Evolutionary conservation across 345 rosid genomes (phyloP).

Genomic region (Aquilaria sinensis): DNA sequence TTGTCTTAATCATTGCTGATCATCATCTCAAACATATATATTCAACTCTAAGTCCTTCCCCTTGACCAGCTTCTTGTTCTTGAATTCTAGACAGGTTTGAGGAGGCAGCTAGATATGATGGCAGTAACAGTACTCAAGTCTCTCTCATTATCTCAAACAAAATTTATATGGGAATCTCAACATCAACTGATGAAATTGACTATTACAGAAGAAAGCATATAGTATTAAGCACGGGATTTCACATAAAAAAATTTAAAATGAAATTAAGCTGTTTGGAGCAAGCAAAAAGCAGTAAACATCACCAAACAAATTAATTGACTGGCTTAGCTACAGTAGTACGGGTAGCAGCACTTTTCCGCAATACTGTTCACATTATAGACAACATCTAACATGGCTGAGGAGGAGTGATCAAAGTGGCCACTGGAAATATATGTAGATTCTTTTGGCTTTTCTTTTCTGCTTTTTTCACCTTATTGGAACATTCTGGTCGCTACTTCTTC

Average conservation of each 20-base stretch:
- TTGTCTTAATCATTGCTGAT: constrained; percentile 11
- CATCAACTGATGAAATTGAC: constrained; percentile 2
- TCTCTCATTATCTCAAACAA: neutral
- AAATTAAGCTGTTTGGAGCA: too few relatives aligned
- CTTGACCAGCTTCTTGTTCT: neutral
- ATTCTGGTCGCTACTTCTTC: constrained; percentile 20
- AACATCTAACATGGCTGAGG: constrained; percentile 9
- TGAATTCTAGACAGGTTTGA: neutral
- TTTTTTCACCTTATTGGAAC: constrained; percentile 21
- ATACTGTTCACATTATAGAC: constrained; percentile 15
- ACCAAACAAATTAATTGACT: too few relatives aligned
- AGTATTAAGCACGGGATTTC: too few relatives aligned
- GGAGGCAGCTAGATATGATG: neutral
- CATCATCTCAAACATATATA: neutral
- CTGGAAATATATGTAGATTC: constrained; percentile 9
- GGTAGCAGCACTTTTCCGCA: constrained; percentile 11
- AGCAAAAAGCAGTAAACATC: too few relatives aligned
- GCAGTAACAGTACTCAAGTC: neutral
- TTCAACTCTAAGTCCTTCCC: neutral
- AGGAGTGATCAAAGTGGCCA: constrained; percentile 10
- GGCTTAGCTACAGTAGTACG: too few relatives aligned
- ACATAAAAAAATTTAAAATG: too few relatives aligned
- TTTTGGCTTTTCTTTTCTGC: constrained; percentile 17
- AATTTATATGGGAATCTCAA: neutral
- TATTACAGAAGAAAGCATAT: constrained; percentile 5